Evolutionary conservation across 139 green algal genomes (phyloP).

Genomic region (Chlorella sorokiniana): DNA sequence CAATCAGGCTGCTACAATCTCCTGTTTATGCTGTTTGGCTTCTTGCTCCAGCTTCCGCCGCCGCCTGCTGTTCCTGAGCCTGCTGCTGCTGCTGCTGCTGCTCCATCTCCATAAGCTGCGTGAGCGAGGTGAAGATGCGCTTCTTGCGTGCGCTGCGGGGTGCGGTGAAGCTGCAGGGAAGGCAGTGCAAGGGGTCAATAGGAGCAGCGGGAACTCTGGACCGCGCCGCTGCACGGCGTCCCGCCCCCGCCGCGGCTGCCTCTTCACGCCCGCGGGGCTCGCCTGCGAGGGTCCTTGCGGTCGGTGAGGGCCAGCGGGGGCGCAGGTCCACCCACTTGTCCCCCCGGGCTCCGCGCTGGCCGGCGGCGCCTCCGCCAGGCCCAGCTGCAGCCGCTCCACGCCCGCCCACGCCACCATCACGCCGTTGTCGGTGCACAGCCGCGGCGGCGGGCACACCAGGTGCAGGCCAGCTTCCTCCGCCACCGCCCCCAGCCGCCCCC

Average conservation of each 20-base stretch:
- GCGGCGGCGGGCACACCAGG: conserved; percentile 80
- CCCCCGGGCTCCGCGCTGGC: neutral
- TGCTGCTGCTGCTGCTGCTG: neutral
- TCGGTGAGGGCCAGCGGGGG: conserved; percentile 86
- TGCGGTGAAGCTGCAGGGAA: conserved; percentile 24
- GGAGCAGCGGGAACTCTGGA: no score
- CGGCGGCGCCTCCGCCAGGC: conserved; percentile 47
- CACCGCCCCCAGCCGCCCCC: conserved; percentile 57
- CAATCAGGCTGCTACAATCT: neutral
- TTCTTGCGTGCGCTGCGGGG: conserved; percentile 52
- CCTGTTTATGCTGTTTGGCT: neutral
- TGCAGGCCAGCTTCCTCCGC: conserved; percentile 56
- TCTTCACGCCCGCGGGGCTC: neutral
- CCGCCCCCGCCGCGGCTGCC: neutral
- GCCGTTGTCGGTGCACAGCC: conserved; percentile 97
- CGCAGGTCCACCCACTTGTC: conserved; percentile 81
- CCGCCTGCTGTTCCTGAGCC: neutral
- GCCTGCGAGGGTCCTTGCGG: conserved; percentile 39
- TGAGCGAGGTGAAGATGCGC: conserved; percentile 49
- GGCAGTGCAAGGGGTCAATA: neutral
- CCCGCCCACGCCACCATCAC: conserved; percentile 98
- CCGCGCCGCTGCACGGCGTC: no score
- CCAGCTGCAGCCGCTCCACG: conserved; percentile 72
- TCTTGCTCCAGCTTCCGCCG: neutral
- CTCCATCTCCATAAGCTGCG: conserved; percentile 36